These are phyloP conservation scores for Sporothrix humicola DNA, from an alignment of 2,329 filamentous ascomycete genomes.

Conservation along the genomic window DNA sequence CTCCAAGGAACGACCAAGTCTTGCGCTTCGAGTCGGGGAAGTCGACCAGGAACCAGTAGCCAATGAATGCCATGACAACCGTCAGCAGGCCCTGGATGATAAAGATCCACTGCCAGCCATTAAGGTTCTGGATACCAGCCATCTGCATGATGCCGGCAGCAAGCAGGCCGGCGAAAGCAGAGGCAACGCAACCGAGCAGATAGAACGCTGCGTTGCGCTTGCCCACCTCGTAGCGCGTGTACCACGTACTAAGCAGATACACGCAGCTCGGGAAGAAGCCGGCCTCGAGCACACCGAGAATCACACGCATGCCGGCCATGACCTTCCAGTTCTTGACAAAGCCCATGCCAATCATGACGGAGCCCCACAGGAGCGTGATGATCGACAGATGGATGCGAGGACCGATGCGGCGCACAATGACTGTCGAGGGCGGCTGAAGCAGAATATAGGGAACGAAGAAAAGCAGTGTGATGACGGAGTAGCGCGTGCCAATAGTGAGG, in stretches of 20 bases:
- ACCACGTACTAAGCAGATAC: conserved; percentile 77
- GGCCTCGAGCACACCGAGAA: conserved; percentile 70
- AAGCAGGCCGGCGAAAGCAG: conserved; percentile 70
- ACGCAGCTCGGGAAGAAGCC: conserved; percentile 74
- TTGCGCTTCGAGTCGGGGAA: conserved; percentile 64
- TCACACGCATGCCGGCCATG: conserved; percentile 60
- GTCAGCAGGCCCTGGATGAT: conserved; percentile 62
- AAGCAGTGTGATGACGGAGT: conserved; percentile 71
- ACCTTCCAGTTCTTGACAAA: conserved; percentile 60
- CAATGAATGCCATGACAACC: conserved; percentile 54
- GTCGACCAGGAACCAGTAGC: conserved; percentile 66
- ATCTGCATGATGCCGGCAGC: conserved; percentile 73
- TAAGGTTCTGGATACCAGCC: conserved; percentile 58
- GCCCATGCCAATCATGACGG: conserved; percentile 68
- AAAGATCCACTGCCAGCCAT: conserved; percentile 70
- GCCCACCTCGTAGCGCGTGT: conserved; percentile 71
- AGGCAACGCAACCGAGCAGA: conserved; percentile 68
- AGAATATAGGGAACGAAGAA: conserved; percentile 77
- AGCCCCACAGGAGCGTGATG: conserved; percentile 65
- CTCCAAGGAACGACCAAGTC: conserved; percentile 59
- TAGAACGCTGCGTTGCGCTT: conserved; percentile 74
- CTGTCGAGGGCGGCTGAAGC: conserved; percentile 73
- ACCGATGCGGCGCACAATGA: conserved; percentile 70
- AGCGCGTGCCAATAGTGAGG: conserved; percentile 52
- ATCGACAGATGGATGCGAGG: conserved; percentile 60